Conservation (phyloP, 371 early-diverging fungal genomes). For the Rhizopus sp. region DNA sequence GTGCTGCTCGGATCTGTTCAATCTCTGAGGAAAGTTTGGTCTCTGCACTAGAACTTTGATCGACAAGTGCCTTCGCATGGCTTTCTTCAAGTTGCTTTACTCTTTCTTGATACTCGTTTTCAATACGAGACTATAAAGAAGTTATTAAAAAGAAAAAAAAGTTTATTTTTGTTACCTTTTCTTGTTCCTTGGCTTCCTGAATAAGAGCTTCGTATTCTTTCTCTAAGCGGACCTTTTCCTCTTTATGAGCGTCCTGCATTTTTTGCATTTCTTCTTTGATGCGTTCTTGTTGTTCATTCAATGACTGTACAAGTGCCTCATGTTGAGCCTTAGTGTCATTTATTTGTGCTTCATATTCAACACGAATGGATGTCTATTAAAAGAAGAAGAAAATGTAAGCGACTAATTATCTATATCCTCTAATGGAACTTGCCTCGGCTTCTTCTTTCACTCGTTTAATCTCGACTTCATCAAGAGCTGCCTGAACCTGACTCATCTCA, state of each 20-base stretch:
- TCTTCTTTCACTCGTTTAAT: conserved; percentile 17
- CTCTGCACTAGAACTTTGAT: conserved; percentile 9
- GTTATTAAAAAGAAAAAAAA: not conserved
- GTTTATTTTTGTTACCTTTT: conserved; percentile 19
- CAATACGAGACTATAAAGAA: conserved; percentile 19
- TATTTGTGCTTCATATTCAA: conserved; percentile 20
- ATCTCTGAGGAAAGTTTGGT: conserved; percentile 19
- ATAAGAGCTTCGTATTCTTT: conserved; percentile 12
- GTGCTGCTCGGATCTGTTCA: conserved; percentile 14
- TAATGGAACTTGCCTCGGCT: conserved; percentile 20
- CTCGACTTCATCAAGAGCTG: conserved; percentile 21
- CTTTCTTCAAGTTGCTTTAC: conserved; percentile 12
- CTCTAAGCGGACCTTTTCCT: conserved; percentile 10
- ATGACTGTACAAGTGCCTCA: conserved; percentile 6
- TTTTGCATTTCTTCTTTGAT: conserved; percentile 20
- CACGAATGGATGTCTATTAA: not conserved
- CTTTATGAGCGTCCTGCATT: conserved; percentile 6
- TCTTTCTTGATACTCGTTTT: conserved; percentile 18
- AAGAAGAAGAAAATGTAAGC: not conserved
- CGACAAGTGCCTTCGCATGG: conserved; percentile 12
- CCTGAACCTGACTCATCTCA: conserved; percentile 24
- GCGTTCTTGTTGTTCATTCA: conserved; percentile 19
- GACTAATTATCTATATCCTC: not conserved
- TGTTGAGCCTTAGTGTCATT: conserved; percentile 11
- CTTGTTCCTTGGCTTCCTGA: conserved; percentile 13